Conservation (phyloP, 2,329 filamentous ascomycete genomes). For the Stylonectria norvegica region DNA sequence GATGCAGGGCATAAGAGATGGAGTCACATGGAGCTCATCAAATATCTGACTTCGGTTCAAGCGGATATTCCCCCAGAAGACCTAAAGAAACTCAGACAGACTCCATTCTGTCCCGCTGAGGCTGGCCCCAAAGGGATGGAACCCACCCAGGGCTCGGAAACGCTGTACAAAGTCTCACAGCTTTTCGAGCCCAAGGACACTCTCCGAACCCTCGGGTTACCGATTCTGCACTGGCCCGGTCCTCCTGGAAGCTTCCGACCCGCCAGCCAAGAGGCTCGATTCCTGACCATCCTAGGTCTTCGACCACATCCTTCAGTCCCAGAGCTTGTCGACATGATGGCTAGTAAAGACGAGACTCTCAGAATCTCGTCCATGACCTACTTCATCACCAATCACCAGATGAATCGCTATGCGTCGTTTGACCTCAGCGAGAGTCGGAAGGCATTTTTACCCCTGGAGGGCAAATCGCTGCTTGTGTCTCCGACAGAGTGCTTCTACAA, state of each 20-base stretch:
- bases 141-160: conserved; percentile 46
- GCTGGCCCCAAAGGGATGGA: conserved; percentile 55
- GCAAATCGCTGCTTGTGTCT: conserved; percentile 62
- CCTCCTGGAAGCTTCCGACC: conserved; percentile 58
- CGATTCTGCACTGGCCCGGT: conserved; percentile 79
- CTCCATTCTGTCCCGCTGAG: conserved; percentile 80
- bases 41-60: conserved; percentile 85
- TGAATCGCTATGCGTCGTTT: conserved; percentile 69
- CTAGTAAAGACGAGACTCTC: conserved; percentile 54
- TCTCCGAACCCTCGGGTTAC: conserved; percentile 67
- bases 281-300: conserved; percentile 71
- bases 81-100: conserved; percentile 71
- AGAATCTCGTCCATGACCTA: conserved; percentile 73
- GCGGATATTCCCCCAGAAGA: conserved; percentile 84
- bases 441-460: conserved; percentile 70
- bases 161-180: conserved; percentile 69
- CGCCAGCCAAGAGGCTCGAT: conserved; percentile 68
- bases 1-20: conserved; percentile 61
- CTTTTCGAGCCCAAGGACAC: conserved; percentile 75
- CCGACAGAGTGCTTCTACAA: conserved; percentile 83
- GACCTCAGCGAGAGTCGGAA: conserved; percentile 53
- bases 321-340: conserved; percentile 77
- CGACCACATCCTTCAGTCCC: conserved; percentile 65
- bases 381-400: conserved; percentile 75
- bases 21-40: conserved; percentile 93